Conservation (phyloP, 2,329 filamentous ascomycete genomes). For the Diaporthe citriasiana region DNA sequence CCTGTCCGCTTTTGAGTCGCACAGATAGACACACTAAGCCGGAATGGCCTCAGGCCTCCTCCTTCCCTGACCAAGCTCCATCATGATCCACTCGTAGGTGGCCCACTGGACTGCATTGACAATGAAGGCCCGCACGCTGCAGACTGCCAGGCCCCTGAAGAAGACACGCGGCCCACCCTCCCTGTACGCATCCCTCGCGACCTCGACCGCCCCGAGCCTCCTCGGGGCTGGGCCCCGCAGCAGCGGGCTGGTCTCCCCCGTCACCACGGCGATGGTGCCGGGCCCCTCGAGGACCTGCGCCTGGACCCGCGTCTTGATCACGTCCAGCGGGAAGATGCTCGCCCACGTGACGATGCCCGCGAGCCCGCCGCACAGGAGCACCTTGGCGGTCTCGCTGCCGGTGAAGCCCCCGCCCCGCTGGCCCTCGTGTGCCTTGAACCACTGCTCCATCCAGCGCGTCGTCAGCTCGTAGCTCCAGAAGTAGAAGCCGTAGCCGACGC, state of each 20-base stretch:
- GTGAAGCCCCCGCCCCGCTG: slow-evolving; percentile 34
- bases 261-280: slow-evolving; percentile 40
- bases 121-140: slow-evolving; percentile 87
- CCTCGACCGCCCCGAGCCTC: slow-evolving; percentile 69
- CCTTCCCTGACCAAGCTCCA: slow-evolving; percentile 60
- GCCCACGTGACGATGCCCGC: slow-evolving; percentile 92
- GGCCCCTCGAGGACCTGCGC: slow-evolving; percentile 66
- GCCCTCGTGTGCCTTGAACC: not conserved
- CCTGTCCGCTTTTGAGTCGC: not conserved
- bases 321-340: slow-evolving; percentile 90
- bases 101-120: slow-evolving; percentile 97
- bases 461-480: slow-evolving; percentile 92
- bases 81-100: slow-evolving; percentile 91
- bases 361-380: slow-evolving; percentile 86
- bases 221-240: slow-evolving; percentile 42
- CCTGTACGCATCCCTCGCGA: slow-evolving; percentile 76
- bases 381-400: slow-evolving; percentile 68
- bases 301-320: slow-evolving; percentile 94
- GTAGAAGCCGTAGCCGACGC: slow-evolving; percentile 96
- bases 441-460: slow-evolving; percentile 67
- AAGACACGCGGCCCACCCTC: slow-evolving; percentile 74
- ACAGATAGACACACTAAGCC: not conserved
- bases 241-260: slow-evolving; percentile 50
- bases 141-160: slow-evolving; percentile 82
- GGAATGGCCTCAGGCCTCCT: slow-evolving; percentile 34